Evolutionary conservation across 176 grass and related monocot species (phyloP), one percentile per base, ranked within the genome.

Genomic region (Musa acuminata): DNA sequence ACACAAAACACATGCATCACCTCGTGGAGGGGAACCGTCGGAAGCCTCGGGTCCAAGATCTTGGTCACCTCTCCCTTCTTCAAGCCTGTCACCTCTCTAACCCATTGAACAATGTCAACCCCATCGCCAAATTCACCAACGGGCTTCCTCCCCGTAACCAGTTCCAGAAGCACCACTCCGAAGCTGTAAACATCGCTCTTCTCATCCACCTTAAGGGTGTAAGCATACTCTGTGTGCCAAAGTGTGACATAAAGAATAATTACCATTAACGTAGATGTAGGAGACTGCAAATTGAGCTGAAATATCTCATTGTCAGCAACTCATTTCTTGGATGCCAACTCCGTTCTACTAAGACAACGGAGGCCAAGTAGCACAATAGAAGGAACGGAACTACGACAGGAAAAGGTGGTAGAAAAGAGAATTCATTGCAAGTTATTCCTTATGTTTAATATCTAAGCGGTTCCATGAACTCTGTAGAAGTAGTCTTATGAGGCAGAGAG

Each of bases 171-270:
- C 19, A 99, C 95, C 8, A 99, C 95, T 0, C 95, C 95, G 9
- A 99, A 99, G 72, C 95, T 99, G 51, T 99, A 99, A 17, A 99
- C 95, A 55, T 99, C 95, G 5, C 90, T 94, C 85, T 99, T 99
- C 69, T 99, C 95, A 0, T 99, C 95, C 1, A 99, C 88, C 78
- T 99, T 99, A 3, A 99, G 90, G 3, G 95, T 99, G 74, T 99
- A 99, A 3, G 91, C 95, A 80, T 99, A 99, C 82, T 99, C 95
- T 98, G 86, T 5, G 21, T n/a, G 53, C 21, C 23, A 74, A 74
- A 70, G 22, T 2, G 3, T 14, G 3, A 17, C 12, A 55, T 35
- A 2, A 14, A 55, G 23, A 8, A 43, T 22, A 23, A 0, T 2
- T 23, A 55, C 21, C 43, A 26, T 26, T 12, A 35, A 67, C 6